These are phyloP conservation scores for Talaromyces sp. DNA, from an alignment of 2,329 filamentous ascomycete genomes.

Conservation along the genomic window DNA sequence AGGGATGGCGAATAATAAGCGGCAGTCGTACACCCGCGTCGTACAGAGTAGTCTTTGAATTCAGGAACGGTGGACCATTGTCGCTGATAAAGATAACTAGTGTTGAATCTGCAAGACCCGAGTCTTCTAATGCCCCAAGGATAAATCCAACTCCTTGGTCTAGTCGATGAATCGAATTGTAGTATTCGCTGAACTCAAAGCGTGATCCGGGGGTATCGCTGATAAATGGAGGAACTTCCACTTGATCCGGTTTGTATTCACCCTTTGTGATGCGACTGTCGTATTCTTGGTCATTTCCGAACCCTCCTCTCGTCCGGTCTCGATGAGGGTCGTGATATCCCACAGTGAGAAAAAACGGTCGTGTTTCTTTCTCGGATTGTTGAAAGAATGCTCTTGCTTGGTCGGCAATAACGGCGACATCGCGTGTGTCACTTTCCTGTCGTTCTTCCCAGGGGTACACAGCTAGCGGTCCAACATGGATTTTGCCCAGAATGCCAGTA, in stretches of 20 bases:
- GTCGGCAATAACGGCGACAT: constrained; percentile 43
- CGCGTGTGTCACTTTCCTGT: constrained; percentile 43
- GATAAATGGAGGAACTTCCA: constrained; percentile 43
- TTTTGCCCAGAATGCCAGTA: constrained; percentile 49
- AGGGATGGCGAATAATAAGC: constrained; percentile 40
- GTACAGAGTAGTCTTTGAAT: constrained; percentile 52
- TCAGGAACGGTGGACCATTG: constrained; percentile 50
- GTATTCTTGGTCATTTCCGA: constrained; percentile 42
- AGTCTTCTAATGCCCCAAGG: constrained; percentile 31
- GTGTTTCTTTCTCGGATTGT: constrained; percentile 26
- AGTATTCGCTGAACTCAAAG: constrained; percentile 45
- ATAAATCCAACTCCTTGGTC: constrained; percentile 36
- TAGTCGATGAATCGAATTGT: constrained; percentile 38
- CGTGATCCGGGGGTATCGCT: constrained; percentile 41
- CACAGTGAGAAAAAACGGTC: constrained; percentile 47
- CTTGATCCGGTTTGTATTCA: constrained; percentile 31
- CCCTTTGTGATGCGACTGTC: constrained; percentile 26
- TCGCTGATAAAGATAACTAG: constrained; percentile 49
- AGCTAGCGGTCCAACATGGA: constrained; percentile 45
- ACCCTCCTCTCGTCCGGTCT: constrained; percentile 40
- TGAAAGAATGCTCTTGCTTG: constrained; percentile 40
- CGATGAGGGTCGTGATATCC: constrained; percentile 49
- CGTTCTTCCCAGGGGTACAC: constrained; percentile 44
- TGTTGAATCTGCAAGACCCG: constrained; percentile 30
- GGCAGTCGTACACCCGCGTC: constrained; percentile 48